Percentiles rank a stretch among this genome's conserved stretches.
Evolutionary conservation across 148 eudicot species (phyloP).

Genomic region (Camellia granthamiana): DNA sequence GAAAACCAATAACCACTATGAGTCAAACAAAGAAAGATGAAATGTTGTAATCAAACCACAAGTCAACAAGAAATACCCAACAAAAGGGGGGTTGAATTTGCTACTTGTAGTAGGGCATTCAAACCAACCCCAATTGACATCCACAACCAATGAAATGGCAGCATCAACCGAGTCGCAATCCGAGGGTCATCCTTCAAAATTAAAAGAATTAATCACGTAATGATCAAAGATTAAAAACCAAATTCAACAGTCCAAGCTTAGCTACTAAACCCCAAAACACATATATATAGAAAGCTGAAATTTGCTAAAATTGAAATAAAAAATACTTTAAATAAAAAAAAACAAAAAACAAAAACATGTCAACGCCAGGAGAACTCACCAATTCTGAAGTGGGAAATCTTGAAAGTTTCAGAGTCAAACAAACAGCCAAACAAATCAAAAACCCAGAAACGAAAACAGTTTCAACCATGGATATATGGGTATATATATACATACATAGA

Average conservation of each 20-base stretch:
- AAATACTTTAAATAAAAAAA: background rate
- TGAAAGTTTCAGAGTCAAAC: background rate
- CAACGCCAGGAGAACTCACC: background rate
- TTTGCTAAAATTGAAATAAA: background rate
- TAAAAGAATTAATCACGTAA: background rate
- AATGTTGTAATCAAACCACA: slow-evolving; percentile 3
- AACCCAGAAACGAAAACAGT: background rate
- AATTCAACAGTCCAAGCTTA: slow-evolving; percentile 4
- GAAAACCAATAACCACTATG: background rate
- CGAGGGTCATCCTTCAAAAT: slow-evolving; percentile 9
- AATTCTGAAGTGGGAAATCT: background rate
- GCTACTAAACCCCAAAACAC: background rate
- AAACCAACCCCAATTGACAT: background rate
- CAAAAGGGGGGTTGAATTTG: background rate
- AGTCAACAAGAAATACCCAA: background rate
- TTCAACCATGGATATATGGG: background rate
- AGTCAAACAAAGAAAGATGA: slow-evolving; percentile 9
- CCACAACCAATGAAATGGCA: slow-evolving; percentile 2
- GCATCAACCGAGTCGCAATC: slow-evolving; percentile 5
- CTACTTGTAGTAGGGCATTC: slow-evolving; percentile 7
- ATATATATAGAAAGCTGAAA: background rate
- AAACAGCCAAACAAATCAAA: background rate
- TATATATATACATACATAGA: background rate
- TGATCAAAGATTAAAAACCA: background rate
- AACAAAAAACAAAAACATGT: background rate